These are phyloP conservation scores for Picea mariana DNA, from an alignment of 83 land plant genomes.

Conservation along the genomic window DNA sequence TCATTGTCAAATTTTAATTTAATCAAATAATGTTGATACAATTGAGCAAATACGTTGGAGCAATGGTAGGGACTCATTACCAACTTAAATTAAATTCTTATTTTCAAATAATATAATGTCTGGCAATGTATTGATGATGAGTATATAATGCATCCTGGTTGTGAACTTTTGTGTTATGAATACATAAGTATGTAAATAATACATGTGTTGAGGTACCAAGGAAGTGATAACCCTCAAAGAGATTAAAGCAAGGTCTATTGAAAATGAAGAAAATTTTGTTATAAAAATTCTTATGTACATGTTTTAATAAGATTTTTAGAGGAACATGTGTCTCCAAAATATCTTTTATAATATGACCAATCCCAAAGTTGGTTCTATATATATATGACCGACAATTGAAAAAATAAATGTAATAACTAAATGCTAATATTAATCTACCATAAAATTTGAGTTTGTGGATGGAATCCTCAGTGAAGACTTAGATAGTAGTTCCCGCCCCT, in stretches of 20 bases:
- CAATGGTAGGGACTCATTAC: not conserved
- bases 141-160: not conserved
- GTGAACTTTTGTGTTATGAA: not conserved
- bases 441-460: no score
- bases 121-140: not conserved
- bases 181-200: not conserved
- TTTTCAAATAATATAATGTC: not conserved
- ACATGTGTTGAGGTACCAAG: not conserved
- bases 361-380: conserved; percentile 1
- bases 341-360: not conserved
- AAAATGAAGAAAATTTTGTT: not conserved
- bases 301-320: no score
- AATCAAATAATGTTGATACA: not conserved
- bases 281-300: no score
- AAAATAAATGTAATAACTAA: not conserved
- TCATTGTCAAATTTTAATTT: not conserved
- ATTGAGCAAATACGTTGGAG: no score
- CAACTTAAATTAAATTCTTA: not conserved
- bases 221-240: not conserved
- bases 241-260: not conserved
- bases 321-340: no score
- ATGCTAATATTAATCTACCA: no score
- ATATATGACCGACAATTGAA: not conserved
- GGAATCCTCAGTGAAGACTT: no score
- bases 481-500: not conserved